phyloP scores from a whole-genome alignment of 1,284 basidiomycete genomes.

The Trichosporon faecale region DNA sequence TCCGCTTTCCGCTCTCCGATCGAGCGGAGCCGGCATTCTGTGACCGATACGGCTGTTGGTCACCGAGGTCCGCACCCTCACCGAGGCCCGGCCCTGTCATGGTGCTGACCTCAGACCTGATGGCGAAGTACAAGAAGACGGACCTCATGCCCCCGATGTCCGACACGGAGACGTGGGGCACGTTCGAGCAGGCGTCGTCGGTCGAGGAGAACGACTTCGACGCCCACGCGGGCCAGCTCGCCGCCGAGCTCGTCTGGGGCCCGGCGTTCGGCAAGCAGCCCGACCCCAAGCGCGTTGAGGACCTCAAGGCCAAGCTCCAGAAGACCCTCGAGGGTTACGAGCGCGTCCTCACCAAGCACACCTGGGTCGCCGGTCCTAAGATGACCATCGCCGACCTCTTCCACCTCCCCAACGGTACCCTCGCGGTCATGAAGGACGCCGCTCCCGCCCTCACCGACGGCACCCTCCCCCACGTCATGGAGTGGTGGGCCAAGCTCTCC shows the following conservation, averaged over 20 bases:
- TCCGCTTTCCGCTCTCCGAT: no score
- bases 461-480: constrained; percentile 32
- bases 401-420: constrained; percentile 56
- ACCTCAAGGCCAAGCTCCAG: constrained; percentile 44
- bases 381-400: constrained; percentile 61
- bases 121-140: constrained; percentile 24
- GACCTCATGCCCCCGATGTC: constrained; percentile 36
- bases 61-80: constrained; percentile 33
- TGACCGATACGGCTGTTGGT: constrained; percentile 26
- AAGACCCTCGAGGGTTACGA: constrained; percentile 58
- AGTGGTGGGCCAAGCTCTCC: constrained; percentile 37
- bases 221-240: constrained; percentile 51
- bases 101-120: constrained; percentile 29
- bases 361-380: constrained; percentile 58
- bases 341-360: constrained; percentile 57
- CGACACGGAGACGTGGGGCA: constrained; percentile 52
- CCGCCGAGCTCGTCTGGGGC: constrained; percentile 54
- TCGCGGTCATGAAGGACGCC: constrained; percentile 16
- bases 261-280: constrained; percentile 29
- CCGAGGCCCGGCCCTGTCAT: neutral
- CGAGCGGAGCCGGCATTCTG: no score
- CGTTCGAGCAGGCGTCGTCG: constrained; percentile 59
- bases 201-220: constrained; percentile 60
- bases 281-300: constrained; percentile 46
- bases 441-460: constrained; percentile 32